These are phyloP conservation scores for Kwoniella pini DNA, from an alignment of 768 basidiomycete genomes.

Conservation along the genomic window DNA sequence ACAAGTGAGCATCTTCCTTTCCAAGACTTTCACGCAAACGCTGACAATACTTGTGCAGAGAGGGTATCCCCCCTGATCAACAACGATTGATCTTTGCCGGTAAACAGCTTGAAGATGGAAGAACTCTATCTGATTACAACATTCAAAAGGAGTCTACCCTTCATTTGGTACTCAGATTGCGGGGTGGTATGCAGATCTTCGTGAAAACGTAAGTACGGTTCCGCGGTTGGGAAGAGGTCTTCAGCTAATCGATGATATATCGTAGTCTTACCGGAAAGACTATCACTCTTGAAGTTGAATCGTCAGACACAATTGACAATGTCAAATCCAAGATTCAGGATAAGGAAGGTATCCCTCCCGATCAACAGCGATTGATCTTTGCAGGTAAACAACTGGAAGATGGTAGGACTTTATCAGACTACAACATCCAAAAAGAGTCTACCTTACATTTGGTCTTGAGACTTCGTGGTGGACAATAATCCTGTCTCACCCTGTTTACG, in stretches of 20 bases:
- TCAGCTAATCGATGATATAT: not conserved
- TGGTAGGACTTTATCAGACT: conserved; percentile 46
- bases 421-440: conserved; percentile 88
- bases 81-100: conserved; percentile 90
- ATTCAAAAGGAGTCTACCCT: conserved; percentile 55
- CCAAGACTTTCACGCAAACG: conserved; percentile 59
- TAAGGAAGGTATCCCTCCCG: conserved; percentile 53
- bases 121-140: conserved; percentile 80
- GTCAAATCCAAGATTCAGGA: conserved; percentile 53
- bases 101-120: conserved; percentile 88
- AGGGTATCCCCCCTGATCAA: conserved; percentile 64
- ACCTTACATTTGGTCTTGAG: conserved; percentile 96
- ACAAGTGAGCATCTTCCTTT: conserved; percentile 65
- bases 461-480: conserved; percentile 97
- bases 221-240: not conserved
- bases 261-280: conserved; percentile 39
- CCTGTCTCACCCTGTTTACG: not conserved
- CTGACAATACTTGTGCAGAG: conserved; percentile 29
- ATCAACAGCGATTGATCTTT: conserved; percentile 53
- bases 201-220: conserved; percentile 41
- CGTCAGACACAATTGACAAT: conserved; percentile 50
- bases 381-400: conserved; percentile 53
- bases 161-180: conserved; percentile 69
- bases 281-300: conserved; percentile 43
- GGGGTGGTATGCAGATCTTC: conserved; percentile 71